phyloP scores from a whole-genome alignment of 202 grass and related monocot species.

The Panicum virgatum region DNA sequence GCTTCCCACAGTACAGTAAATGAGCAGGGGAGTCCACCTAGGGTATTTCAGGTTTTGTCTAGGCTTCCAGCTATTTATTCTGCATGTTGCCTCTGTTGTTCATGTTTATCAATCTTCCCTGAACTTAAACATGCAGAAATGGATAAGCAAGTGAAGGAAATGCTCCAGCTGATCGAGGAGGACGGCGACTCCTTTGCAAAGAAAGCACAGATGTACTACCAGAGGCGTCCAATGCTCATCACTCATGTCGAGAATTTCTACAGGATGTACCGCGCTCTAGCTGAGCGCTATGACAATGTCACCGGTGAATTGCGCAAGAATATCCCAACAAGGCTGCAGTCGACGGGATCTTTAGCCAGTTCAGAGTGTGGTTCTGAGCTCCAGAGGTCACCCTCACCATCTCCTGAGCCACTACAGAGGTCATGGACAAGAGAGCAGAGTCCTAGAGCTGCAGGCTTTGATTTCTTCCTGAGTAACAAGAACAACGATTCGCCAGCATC shows the following conservation, averaged over 20 bases:
- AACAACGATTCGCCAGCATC: slow-evolving; percentile 47
- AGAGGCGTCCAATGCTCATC: slow-evolving; percentile 80
- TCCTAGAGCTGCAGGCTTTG: slow-evolving; percentile 64
- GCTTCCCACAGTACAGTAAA: neutral
- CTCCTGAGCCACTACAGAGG: slow-evolving; percentile 53
- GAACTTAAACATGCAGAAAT: slow-evolving; percentile 69
- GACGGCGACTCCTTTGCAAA: slow-evolving; percentile 84
- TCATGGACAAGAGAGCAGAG: slow-evolving; percentile 58
- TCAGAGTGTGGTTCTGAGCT: slow-evolving; percentile 53
- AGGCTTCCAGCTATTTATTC: neutral
- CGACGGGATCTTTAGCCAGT: slow-evolving; percentile 40
- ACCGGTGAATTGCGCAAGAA: slow-evolving; percentile 84
- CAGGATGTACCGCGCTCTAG: slow-evolving; percentile 86
- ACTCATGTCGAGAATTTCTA: slow-evolving; percentile 81
- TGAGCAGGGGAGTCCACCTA: neutral
- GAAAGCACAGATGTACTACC: slow-evolving; percentile 92
- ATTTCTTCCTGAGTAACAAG: slow-evolving; percentile 67
- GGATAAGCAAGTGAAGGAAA: slow-evolving; percentile 93
- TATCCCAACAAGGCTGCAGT: slow-evolving; percentile 66
- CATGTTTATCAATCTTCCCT: slow-evolving; percentile 7
- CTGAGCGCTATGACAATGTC: slow-evolving; percentile 87
- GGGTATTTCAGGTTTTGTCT: neutral
- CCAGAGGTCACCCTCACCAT: slow-evolving; percentile 48
- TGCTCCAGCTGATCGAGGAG: slow-evolving; percentile 85
- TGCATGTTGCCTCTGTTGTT: neutral